Conservation (phyloP, 148 eudicot species). For the Chenopodium formosanum region DNA sequence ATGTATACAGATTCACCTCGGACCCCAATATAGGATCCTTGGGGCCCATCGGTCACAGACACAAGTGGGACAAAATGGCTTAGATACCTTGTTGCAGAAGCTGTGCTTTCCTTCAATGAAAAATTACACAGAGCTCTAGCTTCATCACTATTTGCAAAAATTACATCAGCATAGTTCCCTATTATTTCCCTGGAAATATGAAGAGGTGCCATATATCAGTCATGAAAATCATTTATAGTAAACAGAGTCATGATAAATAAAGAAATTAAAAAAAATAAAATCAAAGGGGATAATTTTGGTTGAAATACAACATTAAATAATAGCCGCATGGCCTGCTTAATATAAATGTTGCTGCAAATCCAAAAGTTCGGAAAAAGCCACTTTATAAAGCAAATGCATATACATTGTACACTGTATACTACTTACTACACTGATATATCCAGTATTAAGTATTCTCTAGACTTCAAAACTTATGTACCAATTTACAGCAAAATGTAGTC, state of each 20-base stretch:
- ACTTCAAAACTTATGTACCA: not conserved
- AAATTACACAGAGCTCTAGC: conserved; percentile 90
- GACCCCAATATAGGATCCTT: conserved; percentile 86
- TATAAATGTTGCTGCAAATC: not conserved
- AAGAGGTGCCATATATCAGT: conserved; percentile 8
- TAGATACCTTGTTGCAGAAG: conserved; percentile 73
- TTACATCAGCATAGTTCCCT: conserved; percentile 75
- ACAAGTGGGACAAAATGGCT: conserved; percentile 94
- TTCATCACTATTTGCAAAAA: conserved; percentile 88
- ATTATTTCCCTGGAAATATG: conserved; percentile 75
- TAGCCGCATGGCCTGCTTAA: not conserved
- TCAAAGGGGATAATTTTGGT: too few species aligned
- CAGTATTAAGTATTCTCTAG: not conserved
- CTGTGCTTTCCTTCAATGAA: conserved; percentile 63
- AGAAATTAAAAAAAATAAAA: too few species aligned
- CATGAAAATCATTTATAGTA: not conserved
- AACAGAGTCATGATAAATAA: too few species aligned
- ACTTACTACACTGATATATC: not conserved
- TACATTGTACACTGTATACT: too few species aligned
- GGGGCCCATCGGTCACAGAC: conserved; percentile 88
- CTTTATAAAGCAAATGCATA: too few species aligned
- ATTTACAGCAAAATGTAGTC: not conserved
- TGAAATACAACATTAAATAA: too few species aligned
- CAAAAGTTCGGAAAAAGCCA: too few species aligned
- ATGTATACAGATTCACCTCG: conserved; percentile 86